Evolutionary conservation across 2,329 filamentous ascomycete genomes (phyloP).

Genomic region (Simplicillium sp.): DNA sequence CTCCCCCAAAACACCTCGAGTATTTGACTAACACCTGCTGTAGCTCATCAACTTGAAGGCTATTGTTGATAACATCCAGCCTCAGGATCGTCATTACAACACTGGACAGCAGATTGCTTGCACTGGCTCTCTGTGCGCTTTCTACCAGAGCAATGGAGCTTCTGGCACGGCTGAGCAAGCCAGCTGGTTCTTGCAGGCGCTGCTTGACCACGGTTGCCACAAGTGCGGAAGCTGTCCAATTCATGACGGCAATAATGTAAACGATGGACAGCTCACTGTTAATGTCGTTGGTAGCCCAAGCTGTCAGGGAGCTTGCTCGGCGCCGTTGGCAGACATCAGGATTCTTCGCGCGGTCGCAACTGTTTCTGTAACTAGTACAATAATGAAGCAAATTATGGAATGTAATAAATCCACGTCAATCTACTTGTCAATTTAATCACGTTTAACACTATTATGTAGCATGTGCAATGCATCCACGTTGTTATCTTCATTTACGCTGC

Average conservation of each 20-base stretch:
- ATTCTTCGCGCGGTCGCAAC: background rate
- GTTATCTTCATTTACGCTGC: too few species aligned
- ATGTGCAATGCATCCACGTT: too few species aligned
- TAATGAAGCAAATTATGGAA: too few species aligned
- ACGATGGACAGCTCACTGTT: slow-evolving; percentile 5
- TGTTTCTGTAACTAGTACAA: background rate
- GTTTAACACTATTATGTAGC: too few species aligned
- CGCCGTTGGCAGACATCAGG: too few species aligned
- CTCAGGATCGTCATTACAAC: slow-evolving; percentile 7
- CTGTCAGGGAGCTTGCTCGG: slow-evolving; percentile 6
- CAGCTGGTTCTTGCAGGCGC: slow-evolving; percentile 1
- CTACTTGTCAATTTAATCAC: too few species aligned
- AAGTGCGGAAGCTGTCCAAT: slow-evolving; percentile 7
- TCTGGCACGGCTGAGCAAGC: slow-evolving; percentile 2
- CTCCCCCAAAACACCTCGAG: background rate
- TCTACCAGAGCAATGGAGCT: slow-evolving; percentile 4
- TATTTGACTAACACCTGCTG: background rate
- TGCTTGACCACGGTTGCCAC: slow-evolving; percentile 8
- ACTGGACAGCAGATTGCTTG: slow-evolving; percentile 7
- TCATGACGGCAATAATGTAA: slow-evolving; percentile 6
- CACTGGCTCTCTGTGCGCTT: slow-evolving; percentile 7
- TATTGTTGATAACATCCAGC: slow-evolving; percentile 8
- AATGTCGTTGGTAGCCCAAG: slow-evolving; percentile 1
- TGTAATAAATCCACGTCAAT: too few species aligned
- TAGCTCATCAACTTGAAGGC: slow-evolving; percentile 6